These are phyloP conservation scores for Globisporangium canariense DNA, from an alignment of 352 stramenopile species.

Conservation along the genomic window DNA sequence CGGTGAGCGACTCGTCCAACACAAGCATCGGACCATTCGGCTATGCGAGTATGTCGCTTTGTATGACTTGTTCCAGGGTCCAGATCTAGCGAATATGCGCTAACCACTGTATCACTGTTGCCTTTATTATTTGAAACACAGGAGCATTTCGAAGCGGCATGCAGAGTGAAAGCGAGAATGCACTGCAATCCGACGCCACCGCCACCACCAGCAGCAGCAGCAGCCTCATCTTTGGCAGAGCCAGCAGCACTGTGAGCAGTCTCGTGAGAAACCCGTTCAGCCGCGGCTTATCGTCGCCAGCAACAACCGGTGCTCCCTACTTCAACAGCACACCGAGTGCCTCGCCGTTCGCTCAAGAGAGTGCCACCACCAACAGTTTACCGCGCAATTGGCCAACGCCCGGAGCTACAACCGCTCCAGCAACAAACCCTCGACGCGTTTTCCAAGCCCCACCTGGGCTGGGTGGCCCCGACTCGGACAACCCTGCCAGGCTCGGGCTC, in stretches of 20 bases:
- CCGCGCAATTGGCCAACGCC: constrained; percentile 21
- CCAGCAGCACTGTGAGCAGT: neutral
- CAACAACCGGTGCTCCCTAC: neutral
- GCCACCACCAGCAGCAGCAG: neutral
- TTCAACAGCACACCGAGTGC: neutral
- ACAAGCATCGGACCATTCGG: constrained; percentile 27
- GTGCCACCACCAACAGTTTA: neutral
- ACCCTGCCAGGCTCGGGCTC: constrained; percentile 6
- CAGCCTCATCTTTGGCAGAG: constrained; percentile 9
- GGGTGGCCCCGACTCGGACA: constrained; percentile 17
- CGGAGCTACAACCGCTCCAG: constrained; percentile 12
- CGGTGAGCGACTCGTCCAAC: constrained; percentile 3
- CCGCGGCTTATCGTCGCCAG: constrained; percentile 6
- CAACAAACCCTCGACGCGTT: constrained; percentile 32
- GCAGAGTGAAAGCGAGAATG: constrained; percentile 9
- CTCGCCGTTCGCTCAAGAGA: constrained; percentile 16
- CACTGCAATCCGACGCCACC: neutral
- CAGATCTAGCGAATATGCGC: neutral
- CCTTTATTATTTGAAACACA: neutral
- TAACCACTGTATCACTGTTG: neutral
- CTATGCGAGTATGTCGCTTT: constrained; percentile 30
- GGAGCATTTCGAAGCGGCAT: constrained; percentile 13
- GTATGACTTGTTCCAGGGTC: neutral
- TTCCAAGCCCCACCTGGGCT: constrained; percentile 50
- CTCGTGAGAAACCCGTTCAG: constrained; percentile 25